These are phyloP conservation scores for Cladophialophora carrionii DNA, from an alignment of 2,329 filamentous ascomycete species.

Conservation along the genomic window DNA sequence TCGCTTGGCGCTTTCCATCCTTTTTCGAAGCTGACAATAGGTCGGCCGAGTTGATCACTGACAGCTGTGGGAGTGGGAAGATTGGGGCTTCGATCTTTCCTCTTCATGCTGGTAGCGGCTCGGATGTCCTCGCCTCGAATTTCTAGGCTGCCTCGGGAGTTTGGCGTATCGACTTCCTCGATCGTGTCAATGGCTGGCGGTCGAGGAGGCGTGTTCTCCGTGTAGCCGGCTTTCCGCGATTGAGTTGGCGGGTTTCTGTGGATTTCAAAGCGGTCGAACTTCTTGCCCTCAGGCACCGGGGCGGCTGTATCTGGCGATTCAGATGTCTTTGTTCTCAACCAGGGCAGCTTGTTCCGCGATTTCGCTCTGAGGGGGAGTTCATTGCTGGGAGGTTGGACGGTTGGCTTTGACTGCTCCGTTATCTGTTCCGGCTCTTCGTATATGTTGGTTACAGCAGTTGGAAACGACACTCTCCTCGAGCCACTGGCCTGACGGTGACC, in stretches of 20 bases:
- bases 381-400: slow-evolving; percentile 35
- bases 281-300: slow-evolving; percentile 47
- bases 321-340: slow-evolving; percentile 46
- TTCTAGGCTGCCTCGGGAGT: slow-evolving; percentile 77
- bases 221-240: slow-evolving; percentile 80
- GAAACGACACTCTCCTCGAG: slow-evolving; percentile 57
- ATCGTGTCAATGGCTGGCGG: slow-evolving; percentile 35
- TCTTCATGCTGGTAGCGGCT: slow-evolving; percentile 83
- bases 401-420: not conserved
- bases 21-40: slow-evolving; percentile 95
- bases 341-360: slow-evolving; percentile 65
- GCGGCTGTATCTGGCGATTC: slow-evolving; percentile 43
- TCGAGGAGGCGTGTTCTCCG: slow-evolving; percentile 60
- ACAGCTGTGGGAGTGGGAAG: slow-evolving; percentile 87
- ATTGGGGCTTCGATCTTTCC: slow-evolving; percentile 83
- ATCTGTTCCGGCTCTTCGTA: slow-evolving; percentile 79
- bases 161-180: slow-evolving; percentile 47
- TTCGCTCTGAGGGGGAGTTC: slow-evolving; percentile 60
- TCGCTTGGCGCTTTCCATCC: slow-evolving; percentile 63
- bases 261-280: slow-evolving; percentile 68
- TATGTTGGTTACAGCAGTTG: slow-evolving; percentile 66
- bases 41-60: slow-evolving; percentile 84
- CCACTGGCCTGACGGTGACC: slow-evolving; percentile 45
- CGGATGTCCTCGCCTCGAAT: slow-evolving; percentile 85
- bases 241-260: slow-evolving; percentile 82